Evolutionary conservation across 2,329 filamentous ascomycete species (phyloP), one percentile per base, ranked within the genome.

Genomic region (Cladosporium sp.): DNA sequence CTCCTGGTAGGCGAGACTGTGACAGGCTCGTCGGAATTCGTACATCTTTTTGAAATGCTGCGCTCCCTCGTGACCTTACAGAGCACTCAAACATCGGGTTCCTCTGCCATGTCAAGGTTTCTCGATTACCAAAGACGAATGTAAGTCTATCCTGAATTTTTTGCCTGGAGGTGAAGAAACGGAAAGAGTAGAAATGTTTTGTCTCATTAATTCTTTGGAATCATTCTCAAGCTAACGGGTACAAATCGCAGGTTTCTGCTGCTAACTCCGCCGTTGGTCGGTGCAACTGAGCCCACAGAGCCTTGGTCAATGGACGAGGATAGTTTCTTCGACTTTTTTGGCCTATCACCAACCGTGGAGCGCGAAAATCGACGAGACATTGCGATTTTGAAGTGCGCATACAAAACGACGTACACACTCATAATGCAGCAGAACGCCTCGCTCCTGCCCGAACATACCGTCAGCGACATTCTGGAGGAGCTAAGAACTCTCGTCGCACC

Each of bases 1-100:
- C 61, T 73, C 1, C 56, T 74, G 0, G 70, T 73, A 0, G 71
- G 71, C 0, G 71, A 74, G 11, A 72, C 71, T 0, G 71, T 73
- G 6, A 73, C 70, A 0, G 71, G 70, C 1, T 68, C 70, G 3
- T 63, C 62, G 16, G 71, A 73, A 32, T 73, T 68, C 44, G 56
- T 56, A 0, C 69, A 69, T 46, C 60, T 73, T 0, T 56, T 72
- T 0, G 63, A 70, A 46, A 70, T 73, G 62, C 56, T 72, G 22
- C 61, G 64, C 6, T 69, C 62, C 18, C 56, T 72, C 3, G 9
- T 61, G 53, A 5, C 43, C 19, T 19, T 56, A 13, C 44, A 49
- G 13, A 51, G 10, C 6, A 32, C 34, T 9, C 8, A 32, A 1
- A 44, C 53, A 1, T 52, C 51, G n/a, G 52, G 68, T 0, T 57